Evolutionary conservation across 768 basidiomycete species (phyloP).

Genomic region (Mycena galericulata): DNA sequence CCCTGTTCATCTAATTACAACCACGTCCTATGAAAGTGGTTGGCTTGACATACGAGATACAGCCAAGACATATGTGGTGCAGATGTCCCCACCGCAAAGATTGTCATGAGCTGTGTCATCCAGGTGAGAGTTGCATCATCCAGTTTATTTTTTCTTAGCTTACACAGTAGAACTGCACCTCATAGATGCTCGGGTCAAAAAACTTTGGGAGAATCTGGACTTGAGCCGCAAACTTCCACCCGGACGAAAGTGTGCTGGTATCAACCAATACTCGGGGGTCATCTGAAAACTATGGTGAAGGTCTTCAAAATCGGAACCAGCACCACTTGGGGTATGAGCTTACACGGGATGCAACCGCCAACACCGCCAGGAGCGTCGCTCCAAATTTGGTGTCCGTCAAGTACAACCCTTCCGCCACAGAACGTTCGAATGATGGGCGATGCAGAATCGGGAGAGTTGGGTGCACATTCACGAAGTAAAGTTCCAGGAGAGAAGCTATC

Average conservation of each 20-base stretch:
- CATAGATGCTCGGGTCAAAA: constrained; percentile 49
- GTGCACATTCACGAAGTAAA: constrained; percentile 60
- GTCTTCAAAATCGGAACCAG: too few relatives aligned
- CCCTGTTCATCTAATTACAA: constrained; percentile 31
- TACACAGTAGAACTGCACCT: constrained; percentile 62
- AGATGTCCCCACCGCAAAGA: constrained; percentile 53
- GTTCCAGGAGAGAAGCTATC: constrained; percentile 54
- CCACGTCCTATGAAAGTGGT: too few relatives aligned
- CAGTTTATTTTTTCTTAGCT: constrained; percentile 41
- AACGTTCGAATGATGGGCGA: constrained; percentile 27
- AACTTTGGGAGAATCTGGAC: constrained; percentile 60
- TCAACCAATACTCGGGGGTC: constrained; percentile 57
- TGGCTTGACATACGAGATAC: constrained; percentile 13
- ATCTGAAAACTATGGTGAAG: constrained; percentile 61
- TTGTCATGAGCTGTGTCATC: constrained; percentile 47
- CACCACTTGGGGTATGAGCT: too few relatives aligned
- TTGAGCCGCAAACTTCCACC: constrained; percentile 63
- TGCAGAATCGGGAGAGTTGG: constrained; percentile 56
- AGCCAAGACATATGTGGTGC: constrained; percentile 58
- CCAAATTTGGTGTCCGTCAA: constrained; percentile 56
- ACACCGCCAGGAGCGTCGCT: constrained; percentile 54
- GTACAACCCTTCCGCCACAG: constrained; percentile 43
- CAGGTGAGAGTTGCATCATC: neutral
- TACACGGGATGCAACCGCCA: too few relatives aligned
- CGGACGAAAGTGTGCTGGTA: constrained; percentile 49